Evolutionary conservation across 225 moss, liverwort and hornwort genomes (phyloP).

Genomic region (Thuidium tamariscinum): DNA sequence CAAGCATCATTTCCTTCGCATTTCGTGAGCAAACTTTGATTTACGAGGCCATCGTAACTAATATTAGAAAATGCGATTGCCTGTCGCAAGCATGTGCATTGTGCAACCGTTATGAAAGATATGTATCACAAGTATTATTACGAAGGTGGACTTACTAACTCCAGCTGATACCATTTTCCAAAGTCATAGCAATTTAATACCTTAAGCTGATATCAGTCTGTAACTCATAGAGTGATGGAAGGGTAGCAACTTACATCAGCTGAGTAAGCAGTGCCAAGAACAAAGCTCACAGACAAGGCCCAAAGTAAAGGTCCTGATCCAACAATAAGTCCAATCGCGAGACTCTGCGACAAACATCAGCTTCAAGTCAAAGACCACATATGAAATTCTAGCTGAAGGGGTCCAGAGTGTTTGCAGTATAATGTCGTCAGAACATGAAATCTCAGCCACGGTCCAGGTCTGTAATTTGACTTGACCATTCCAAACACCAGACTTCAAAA

Average conservation of each 20-base stretch:
- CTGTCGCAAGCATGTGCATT: neutral
- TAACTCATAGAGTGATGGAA: neutral
- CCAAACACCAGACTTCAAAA: neutral
- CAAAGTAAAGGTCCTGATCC: constrained; percentile 69
- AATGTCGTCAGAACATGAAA: neutral
- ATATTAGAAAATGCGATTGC: neutral
- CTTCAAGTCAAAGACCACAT: neutral
- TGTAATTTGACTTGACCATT: neutral
- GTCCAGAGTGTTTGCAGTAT: neutral
- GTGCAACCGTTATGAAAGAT: neutral
- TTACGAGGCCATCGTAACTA: neutral
- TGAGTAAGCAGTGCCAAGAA: constrained; percentile 88
- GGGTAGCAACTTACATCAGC: constrained; percentile 54
- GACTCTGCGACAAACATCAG: constrained; percentile 40
- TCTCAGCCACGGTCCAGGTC: neutral
- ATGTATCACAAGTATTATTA: neutral
- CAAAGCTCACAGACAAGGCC: constrained; percentile 73
- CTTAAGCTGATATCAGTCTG: neutral
- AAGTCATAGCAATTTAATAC: neutral
- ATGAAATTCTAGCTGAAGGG: neutral
- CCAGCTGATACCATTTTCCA: neutral
- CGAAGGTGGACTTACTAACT: neutral
- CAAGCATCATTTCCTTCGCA: neutral
- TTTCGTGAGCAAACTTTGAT: neutral
- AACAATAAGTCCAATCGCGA: constrained; percentile 48